phyloP scores from a whole-genome alignment of 1,284 basidiomycete genomes.

The Abortiporus biennis region DNA sequence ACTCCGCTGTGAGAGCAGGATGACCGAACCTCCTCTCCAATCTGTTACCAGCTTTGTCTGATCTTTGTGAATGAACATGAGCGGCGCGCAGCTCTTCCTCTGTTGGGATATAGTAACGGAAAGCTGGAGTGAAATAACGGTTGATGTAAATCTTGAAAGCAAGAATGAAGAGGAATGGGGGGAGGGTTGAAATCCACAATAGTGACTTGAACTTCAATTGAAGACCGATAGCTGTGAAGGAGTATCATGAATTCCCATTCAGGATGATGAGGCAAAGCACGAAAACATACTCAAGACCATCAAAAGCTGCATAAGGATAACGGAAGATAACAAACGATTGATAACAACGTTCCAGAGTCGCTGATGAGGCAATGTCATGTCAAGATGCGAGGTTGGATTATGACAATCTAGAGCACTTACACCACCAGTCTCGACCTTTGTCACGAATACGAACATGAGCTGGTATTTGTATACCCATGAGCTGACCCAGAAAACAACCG shows the following conservation, averaged over 20 bases:
- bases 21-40: constrained; percentile 84
- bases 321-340: constrained; percentile 75
- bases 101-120: constrained; percentile 75
- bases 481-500: constrained; percentile 79
- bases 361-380: constrained; percentile 29
- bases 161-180: constrained; percentile 72
- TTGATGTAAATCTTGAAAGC: constrained; percentile 81
- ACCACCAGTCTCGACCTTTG: constrained; percentile 87
- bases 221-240: constrained; percentile 70
- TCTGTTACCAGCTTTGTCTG: constrained; percentile 63
- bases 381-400: neutral
- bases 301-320: constrained; percentile 79
- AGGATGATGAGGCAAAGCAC: neutral
- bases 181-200: constrained; percentile 67
- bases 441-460: constrained; percentile 87
- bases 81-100: constrained; percentile 66
- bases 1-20: constrained; percentile 70
- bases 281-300: constrained; percentile 78
- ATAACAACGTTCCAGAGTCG: constrained; percentile 90
- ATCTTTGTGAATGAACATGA: constrained; percentile 64
- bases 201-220: constrained; percentile 71
- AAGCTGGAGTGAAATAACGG: constrained; percentile 60
- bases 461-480: constrained; percentile 88
- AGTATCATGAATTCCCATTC: constrained; percentile 9
- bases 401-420: constrained; percentile 39